phyloP scores from a whole-genome alignment of 2,329 filamentous ascomycete species.

The Colletotrichum siamense region DNA sequence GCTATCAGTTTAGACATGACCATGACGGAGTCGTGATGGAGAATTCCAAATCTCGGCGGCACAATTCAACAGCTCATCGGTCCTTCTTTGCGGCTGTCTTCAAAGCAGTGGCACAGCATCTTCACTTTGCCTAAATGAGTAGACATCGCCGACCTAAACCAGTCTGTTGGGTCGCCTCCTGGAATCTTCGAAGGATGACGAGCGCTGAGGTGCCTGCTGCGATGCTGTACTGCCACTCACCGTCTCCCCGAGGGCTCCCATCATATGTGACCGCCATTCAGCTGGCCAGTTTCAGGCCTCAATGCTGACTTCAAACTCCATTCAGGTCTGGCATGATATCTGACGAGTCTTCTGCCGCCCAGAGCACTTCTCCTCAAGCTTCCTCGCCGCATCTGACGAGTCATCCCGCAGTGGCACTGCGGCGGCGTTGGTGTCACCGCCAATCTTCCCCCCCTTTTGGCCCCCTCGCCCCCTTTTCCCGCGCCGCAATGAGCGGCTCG shows the following conservation, averaged over 20 bases:
- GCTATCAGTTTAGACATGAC: not conserved
- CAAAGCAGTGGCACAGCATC: not conserved
- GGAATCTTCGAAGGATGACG: not conserved
- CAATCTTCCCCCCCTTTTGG: slow-evolving; percentile 29
- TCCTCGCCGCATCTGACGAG: not conserved
- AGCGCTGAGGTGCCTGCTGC: not conserved
- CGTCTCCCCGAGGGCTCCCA: not conserved
- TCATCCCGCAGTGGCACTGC: not conserved
- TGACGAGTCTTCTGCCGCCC: not conserved
- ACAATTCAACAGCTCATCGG: not conserved
- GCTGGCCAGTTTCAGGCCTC: not conserved
- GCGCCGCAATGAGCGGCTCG: not conserved
- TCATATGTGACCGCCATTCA: not conserved
- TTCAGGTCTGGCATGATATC: not conserved
- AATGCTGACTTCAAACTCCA: not conserved
- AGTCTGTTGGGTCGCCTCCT: not conserved
- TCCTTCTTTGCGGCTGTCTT: not conserved
- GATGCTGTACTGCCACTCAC: not conserved
- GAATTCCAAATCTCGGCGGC: not conserved
- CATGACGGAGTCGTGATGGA: not conserved
- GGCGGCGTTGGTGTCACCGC: slow-evolving; percentile 26
- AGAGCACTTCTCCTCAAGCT: not conserved
- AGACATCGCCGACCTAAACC: not conserved
- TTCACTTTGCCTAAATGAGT: not conserved
- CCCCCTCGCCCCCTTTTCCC: not conserved